Evolutionary conservation across 179 eudicot genomes (phyloP), one percentile per base, ranked within the genome.

Genomic region (Nepenthes alata): DNA sequence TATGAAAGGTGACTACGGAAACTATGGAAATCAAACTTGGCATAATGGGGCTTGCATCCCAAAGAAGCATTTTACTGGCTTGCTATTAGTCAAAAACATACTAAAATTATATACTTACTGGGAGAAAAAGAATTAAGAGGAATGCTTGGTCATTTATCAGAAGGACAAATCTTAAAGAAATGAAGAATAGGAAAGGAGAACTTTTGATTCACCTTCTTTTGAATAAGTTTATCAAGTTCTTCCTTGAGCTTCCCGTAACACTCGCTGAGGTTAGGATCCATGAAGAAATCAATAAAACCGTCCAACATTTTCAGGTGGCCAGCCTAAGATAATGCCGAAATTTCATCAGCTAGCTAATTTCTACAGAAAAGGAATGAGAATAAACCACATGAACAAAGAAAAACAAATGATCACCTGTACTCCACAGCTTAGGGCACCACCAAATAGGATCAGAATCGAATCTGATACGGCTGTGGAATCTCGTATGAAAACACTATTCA

Each of bases 391-490:
- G 36, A 5, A 9, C 3, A 11, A 38, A n/a, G 39, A 9, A 41
- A 10, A 10, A 37, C 12, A 56, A 41, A 65, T 36, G 48, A 56
- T 70, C 73, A 86, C 96, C 90, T 62, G 81, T 68, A 66, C 69
- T 51, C 97, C 97, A 58, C 53, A 66, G 73, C 75, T 78, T 55
- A 94, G 83, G 64, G 75, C 78, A 63, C 99, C 97, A 64, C 99
- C 99, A 62, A 94, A 94, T 55, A 94, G 97, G 67, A 94, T 85
- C 71, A 94, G 69, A 64, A 84, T 76, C 37, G 99, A 90, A 80
- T 94, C 99, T 63, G 99, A 85, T 66, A 94, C 87, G 54, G 88
- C 97, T 54, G 97, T 94, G 6, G 99, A 94, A 70, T 94, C 99
- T 8, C 99, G 99, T 75, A 94, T 76, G 71, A 85, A 90, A 47